A percentile compares a stretch with the other conserved stretches of the same genome.
phyloP scores from a whole-genome alignment of 179 eudicot species.

The Silene noctiflora region DNA sequence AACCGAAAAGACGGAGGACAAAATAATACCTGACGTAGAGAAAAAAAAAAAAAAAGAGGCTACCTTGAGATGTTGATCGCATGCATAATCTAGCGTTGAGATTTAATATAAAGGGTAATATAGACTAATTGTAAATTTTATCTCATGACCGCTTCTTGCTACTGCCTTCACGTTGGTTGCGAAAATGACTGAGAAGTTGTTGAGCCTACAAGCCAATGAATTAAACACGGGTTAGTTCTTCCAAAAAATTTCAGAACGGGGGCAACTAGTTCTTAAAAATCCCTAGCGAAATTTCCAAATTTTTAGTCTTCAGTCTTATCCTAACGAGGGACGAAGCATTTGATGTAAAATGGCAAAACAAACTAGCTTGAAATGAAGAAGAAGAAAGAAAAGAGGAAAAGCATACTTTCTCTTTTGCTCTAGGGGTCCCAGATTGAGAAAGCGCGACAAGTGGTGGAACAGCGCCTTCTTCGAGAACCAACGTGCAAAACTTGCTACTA shows the following conservation, averaged over 20 bases:
- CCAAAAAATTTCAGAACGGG: no score
- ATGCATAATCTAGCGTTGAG: background rate
- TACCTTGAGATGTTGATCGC: background rate
- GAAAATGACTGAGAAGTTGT: constrained; percentile 86
- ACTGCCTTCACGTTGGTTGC: constrained; percentile 75
- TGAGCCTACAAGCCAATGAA: constrained; percentile 54
- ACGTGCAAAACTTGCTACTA: constrained; percentile 59
- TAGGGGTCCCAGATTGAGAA: constrained; percentile 79
- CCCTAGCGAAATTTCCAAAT: background rate
- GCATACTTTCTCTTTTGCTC: constrained; percentile 87
- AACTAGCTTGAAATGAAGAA: background rate
- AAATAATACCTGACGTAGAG: constrained; percentile 7
- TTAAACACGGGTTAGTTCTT: background rate
- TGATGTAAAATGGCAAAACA: background rate
- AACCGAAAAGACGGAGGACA: background rate
- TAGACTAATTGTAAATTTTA: background rate
- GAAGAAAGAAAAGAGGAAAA: background rate
- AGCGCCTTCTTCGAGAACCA: constrained; percentile 90
- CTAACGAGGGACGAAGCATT: no score
- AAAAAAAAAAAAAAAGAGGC: background rate
- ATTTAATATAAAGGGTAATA: constrained; percentile 5
- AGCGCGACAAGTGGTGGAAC: constrained; percentile 89
- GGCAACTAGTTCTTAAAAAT: no score
- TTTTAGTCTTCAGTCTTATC: no score
- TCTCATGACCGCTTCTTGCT: constrained; percentile 47